phyloP scores from a whole-genome alignment of 1,284 basidiomycete genomes.

The Ustilago bromivora region DNA sequence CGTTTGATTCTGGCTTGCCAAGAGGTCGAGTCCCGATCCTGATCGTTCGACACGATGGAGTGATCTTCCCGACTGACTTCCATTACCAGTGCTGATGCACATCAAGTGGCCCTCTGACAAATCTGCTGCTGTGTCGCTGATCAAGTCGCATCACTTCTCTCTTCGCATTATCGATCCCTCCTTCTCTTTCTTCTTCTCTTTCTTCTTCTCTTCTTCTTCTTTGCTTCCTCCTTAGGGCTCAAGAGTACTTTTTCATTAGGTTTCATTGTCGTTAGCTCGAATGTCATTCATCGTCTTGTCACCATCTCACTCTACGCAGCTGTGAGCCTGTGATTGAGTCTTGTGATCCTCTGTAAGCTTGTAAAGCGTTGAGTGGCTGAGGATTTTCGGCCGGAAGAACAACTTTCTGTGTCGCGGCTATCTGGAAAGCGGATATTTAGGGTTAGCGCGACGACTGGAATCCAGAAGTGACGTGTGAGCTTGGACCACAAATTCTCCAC shows the following conservation, averaged over 20 bases:
- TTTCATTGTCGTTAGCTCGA: not conserved
- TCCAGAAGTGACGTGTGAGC: not conserved
- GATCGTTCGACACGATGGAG: constrained; percentile 86
- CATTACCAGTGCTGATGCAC: constrained; percentile 46
- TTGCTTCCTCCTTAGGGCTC: constrained; percentile 13
- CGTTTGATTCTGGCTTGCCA: constrained; percentile 46
- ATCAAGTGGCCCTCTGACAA: not conserved
- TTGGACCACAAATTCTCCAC: constrained; percentile 2
- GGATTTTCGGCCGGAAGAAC: constrained; percentile 1
- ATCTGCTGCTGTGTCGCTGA: not conserved
- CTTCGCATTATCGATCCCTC: not conserved
- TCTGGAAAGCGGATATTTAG: not conserved
- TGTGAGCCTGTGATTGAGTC: not conserved
- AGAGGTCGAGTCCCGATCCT: constrained; percentile 77
- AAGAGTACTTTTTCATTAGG: not conserved
- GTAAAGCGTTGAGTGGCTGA: not conserved
- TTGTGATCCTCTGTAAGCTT: not conserved
- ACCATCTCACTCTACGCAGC: not conserved
- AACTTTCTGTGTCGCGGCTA: not conserved
- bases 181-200: not conserved
- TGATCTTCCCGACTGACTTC: constrained; percentile 83
- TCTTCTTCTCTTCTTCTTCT: constrained; percentile 3
- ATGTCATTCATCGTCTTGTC: not conserved
- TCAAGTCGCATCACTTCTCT: not conserved
- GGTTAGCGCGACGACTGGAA: not conserved